Evolutionary conservation across 257 asterid species (phyloP).

Genomic region (Fraxinus excelsior): DNA sequence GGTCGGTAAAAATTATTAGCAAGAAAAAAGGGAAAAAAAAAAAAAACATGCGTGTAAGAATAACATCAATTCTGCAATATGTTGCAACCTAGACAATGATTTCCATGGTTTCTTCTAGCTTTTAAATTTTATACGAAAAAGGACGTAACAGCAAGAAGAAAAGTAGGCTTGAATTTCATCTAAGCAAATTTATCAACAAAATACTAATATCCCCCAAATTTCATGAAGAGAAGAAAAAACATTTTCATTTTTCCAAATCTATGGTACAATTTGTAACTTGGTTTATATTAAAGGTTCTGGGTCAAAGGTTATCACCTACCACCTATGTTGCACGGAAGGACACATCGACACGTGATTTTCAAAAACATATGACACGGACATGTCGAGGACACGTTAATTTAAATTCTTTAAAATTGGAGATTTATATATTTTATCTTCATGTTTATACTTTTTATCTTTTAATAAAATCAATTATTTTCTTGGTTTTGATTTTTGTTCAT

Average conservation of each 20-base stretch:
- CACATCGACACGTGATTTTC: too few species aligned
- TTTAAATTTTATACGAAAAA: not conserved
- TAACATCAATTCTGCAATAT: not conserved
- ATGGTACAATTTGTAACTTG: not conserved
- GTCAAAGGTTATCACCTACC: not conserved
- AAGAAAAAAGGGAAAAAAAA: not conserved
- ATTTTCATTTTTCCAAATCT: not conserved
- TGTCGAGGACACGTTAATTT: too few species aligned
- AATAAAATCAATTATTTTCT: too few species aligned
- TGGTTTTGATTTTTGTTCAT: too few species aligned
- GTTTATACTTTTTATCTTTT: too few species aligned
- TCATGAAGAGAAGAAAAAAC: not conserved
- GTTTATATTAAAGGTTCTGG: not conserved
- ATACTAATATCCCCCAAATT: not conserved
- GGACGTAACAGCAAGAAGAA: not conserved
- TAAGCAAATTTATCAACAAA: not conserved
- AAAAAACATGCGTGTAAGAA: not conserved
- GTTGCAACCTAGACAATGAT: not conserved
- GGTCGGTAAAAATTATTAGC: not conserved
- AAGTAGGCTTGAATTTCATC: not conserved
- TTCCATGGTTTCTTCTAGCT: not conserved
- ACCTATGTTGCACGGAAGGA: not conserved
- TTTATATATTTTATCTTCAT: too few species aligned
- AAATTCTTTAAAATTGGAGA: too few species aligned
- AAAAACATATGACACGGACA: too few species aligned